Conservation (phyloP, 129 eudicot genomes). For the Erigeron canadensis region DNA sequence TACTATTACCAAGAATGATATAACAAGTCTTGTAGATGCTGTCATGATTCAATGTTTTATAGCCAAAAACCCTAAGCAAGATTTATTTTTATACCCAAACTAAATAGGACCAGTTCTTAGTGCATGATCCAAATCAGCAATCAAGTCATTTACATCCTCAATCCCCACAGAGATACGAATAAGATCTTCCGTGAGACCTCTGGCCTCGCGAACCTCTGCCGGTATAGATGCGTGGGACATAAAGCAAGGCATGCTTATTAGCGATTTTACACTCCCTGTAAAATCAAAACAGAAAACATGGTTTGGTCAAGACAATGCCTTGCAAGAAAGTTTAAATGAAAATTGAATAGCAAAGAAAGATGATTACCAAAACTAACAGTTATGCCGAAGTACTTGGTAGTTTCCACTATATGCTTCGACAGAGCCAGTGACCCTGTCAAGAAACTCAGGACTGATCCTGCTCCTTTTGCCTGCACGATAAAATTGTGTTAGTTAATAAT, state of each 20-base stretch:
- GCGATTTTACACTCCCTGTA: conserved; percentile 93
- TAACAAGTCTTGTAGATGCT: not conserved
- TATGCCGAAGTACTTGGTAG: conserved; percentile 79
- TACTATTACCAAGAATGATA: not conserved
- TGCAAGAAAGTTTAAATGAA: not conserved
- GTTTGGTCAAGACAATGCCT: not conserved
- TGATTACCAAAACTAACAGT: conserved; percentile 92
- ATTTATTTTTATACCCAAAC: conserved; percentile 46
- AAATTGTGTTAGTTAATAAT: not conserved
- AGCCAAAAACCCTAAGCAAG: conserved; percentile 43
- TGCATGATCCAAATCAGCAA: conserved; percentile 81
- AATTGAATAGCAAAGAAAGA: not conserved
- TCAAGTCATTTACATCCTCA: conserved; percentile 89
- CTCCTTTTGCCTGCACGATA: conserved; percentile 85
- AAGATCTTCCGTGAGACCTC: conserved; percentile 90
- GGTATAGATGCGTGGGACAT: conserved; percentile 98
- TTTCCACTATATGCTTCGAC: conserved; percentile 81
- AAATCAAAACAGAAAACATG: not conserved
- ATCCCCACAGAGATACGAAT: conserved; percentile 93
- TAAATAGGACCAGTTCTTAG: conserved; percentile 65
- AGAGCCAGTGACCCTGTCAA: conserved; percentile 81
- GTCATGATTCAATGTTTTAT: conserved; percentile 5
- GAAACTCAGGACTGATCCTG: conserved; percentile 96
- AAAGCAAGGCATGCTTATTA: conserved; percentile 96
- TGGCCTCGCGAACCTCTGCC: conserved; percentile 71